These are phyloP conservation scores for Escovopsis sp. DNA, from an alignment of 2,329 filamentous ascomycete genomes.

Conservation along the genomic window DNA sequence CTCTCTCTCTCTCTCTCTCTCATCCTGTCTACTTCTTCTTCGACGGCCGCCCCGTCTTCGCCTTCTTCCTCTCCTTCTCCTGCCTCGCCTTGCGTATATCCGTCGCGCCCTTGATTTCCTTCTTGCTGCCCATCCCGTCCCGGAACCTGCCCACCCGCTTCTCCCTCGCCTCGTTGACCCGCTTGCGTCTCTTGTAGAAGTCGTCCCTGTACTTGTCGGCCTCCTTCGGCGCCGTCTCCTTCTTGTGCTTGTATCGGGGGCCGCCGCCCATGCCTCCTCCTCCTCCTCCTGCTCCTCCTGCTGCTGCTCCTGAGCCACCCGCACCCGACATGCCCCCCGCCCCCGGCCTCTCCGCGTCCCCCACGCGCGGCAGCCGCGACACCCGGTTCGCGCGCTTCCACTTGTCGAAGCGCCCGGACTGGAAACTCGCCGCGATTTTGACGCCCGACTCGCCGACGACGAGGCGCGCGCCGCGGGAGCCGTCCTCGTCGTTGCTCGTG, in stretches of 20 bases:
- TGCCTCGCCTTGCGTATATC: slow-evolving; percentile 76
- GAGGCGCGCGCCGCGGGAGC: slow-evolving; percentile 55
- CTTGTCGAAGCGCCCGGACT: slow-evolving; percentile 80
- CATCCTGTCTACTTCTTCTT: slow-evolving; percentile 30
- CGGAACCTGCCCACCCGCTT: slow-evolving; percentile 61
- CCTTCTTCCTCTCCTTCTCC: slow-evolving; percentile 57
- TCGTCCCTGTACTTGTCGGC: slow-evolving; percentile 88
- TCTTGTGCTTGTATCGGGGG: slow-evolving; percentile 65
- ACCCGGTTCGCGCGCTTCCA: slow-evolving; percentile 84
- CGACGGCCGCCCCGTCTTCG: slow-evolving; percentile 76
- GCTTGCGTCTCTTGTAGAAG: slow-evolving; percentile 80
- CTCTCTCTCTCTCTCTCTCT: not conserved
- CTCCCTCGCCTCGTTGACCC: slow-evolving; percentile 73
- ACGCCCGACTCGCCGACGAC: slow-evolving; percentile 81
- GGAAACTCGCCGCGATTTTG: slow-evolving; percentile 90
- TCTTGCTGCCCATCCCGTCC: slow-evolving; percentile 56
- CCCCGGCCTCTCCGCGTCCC: slow-evolving; percentile 54
- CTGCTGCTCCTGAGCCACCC: too few relatives aligned
- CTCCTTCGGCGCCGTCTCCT: slow-evolving; percentile 77
- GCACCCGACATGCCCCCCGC: not conserved
- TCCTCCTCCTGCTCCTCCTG: too few relatives aligned
- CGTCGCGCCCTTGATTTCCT: slow-evolving; percentile 65
- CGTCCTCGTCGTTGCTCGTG: slow-evolving; percentile 86
- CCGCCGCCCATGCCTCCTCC: slow-evolving; percentile 20
- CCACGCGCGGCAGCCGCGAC: slow-evolving; percentile 61